These are phyloP conservation scores for Sporothrix luriei DNA, from an alignment of 2,329 filamentous ascomycete genomes.

Conservation along the genomic window DNA sequence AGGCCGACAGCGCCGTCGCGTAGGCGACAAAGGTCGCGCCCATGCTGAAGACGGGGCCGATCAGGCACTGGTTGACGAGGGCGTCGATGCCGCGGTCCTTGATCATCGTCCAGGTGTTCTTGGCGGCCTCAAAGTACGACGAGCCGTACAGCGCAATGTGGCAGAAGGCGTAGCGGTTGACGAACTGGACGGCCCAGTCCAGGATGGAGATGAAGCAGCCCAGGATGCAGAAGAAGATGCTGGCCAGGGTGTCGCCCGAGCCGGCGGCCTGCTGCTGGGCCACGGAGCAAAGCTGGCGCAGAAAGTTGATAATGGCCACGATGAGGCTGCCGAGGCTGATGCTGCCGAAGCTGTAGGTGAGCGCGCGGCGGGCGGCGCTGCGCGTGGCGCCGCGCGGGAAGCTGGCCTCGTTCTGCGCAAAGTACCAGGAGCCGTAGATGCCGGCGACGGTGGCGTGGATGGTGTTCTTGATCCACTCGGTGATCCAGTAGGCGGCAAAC, in stretches of 20 bases:
- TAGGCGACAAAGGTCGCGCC: constrained; percentile 84
- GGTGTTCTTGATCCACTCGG: constrained; percentile 91
- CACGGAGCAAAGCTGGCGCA: constrained; percentile 81
- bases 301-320: constrained; percentile 82
- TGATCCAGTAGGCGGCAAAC: constrained; percentile 92
- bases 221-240: constrained; percentile 71
- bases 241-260: constrained; percentile 68
- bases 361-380: constrained; percentile 75
- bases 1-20: constrained; percentile 76
- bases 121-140: constrained; percentile 80
- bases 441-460: constrained; percentile 86
- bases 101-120: constrained; percentile 90
- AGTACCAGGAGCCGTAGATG: constrained; percentile 93
- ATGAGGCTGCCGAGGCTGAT: constrained; percentile 84
- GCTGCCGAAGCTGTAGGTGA: constrained; percentile 91
- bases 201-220: constrained; percentile 75
- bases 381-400: constrained; percentile 79
- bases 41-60: constrained; percentile 73
- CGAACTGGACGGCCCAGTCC: constrained; percentile 83
- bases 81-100: constrained; percentile 89
- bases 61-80: constrained; percentile 83
- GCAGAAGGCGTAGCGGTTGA: constrained; percentile 90
- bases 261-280: constrained; percentile 66
- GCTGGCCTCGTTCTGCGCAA: constrained; percentile 59
- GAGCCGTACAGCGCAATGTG: constrained; percentile 94